These are phyloP conservation scores for Cladosporium velox DNA, from an alignment of 2,329 filamentous ascomycete genomes.

Conservation along the genomic window DNA sequence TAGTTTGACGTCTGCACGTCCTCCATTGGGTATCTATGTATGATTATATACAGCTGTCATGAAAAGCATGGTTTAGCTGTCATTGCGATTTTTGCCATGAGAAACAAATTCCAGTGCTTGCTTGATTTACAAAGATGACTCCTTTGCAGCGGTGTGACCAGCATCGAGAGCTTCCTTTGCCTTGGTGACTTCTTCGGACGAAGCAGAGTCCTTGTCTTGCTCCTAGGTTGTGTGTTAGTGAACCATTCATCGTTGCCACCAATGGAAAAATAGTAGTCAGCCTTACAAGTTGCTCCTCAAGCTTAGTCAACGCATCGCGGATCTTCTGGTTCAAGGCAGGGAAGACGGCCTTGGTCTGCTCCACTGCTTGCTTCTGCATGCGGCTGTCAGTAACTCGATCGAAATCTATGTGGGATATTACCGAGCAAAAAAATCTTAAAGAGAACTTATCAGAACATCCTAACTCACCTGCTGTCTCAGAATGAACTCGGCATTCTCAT, in stretches of 20 bases:
- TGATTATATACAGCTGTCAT: conserved; percentile 8
- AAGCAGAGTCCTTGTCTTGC: conserved; percentile 43
- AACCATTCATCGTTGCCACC: too few species aligned
- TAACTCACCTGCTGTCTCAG: conserved; percentile 80
- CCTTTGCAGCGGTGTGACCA: conserved; percentile 44
- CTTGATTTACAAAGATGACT: conserved; percentile 32
- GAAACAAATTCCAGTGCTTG: not conserved
- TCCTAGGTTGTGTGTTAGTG: conserved; percentile 36
- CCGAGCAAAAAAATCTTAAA: too few species aligned
- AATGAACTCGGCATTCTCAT: conserved; percentile 74
- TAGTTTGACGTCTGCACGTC: conserved; percentile 9
- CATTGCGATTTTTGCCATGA: not conserved
- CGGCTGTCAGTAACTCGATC: not conserved
- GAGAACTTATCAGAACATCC: too few species aligned
- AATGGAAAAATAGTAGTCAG: conserved; percentile 24
- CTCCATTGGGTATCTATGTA: conserved; percentile 14
- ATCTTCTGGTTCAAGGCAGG: conserved; percentile 72
- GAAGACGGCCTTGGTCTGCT: conserved; percentile 85
- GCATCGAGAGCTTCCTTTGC: conserved; percentile 45
- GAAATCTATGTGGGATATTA: too few species aligned
- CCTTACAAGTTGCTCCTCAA: conserved; percentile 76
- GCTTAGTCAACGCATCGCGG: conserved; percentile 66
- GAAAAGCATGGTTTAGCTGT: not conserved
- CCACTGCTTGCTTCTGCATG: conserved; percentile 71
- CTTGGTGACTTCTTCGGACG: conserved; percentile 48